Conservation (phyloP, 805 yeast species). For the Pichia thaimueangensis region DNA sequence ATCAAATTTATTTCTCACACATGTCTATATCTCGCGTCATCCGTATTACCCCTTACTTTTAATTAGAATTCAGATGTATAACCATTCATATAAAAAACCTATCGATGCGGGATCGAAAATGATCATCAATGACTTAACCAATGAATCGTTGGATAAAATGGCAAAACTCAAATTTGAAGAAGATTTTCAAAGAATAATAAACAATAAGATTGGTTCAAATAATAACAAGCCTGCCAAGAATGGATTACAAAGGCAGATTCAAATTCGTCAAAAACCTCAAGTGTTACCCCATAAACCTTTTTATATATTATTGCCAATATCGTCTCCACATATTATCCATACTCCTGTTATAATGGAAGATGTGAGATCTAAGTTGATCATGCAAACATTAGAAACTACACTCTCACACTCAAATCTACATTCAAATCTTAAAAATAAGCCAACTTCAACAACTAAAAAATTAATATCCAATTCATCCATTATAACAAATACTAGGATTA, state of each 20-base stretch:
- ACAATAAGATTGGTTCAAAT: slow-evolving; percentile 14
- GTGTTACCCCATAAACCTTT: slow-evolving; percentile 47
- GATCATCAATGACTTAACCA: slow-evolving; percentile 5
- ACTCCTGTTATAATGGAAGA: slow-evolving; percentile 35
- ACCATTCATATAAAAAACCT: slow-evolving; percentile 28
- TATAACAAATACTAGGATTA: not conserved
- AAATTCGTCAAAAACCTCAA: slow-evolving; percentile 11
- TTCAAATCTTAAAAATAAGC: not conserved
- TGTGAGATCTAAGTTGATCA: slow-evolving; percentile 43
- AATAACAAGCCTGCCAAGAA: not conserved
- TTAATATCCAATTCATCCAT: not conserved
- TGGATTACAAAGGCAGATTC: slow-evolving; percentile 5
- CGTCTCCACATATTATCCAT: slow-evolving; percentile 63
- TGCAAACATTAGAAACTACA: slow-evolving; percentile 55
- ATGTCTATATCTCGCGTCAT: slow-evolving; percentile 61
- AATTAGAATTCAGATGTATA: slow-evolving; percentile 65
- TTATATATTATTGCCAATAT: slow-evolving; percentile 60
- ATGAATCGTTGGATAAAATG: not conserved
- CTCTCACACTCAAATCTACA: slow-evolving; percentile 28
- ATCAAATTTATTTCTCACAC: slow-evolving; percentile 48
- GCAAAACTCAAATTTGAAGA: slow-evolving; percentile 11
- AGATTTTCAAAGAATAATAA: slow-evolving; percentile 9
- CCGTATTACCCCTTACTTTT: slow-evolving; percentile 55
- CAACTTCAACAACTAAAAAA: not conserved
- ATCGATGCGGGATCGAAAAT: not conserved